Evolutionary conservation across 306 rosid genomes (phyloP).

Genomic region (Casuarina equisetifolia): DNA sequence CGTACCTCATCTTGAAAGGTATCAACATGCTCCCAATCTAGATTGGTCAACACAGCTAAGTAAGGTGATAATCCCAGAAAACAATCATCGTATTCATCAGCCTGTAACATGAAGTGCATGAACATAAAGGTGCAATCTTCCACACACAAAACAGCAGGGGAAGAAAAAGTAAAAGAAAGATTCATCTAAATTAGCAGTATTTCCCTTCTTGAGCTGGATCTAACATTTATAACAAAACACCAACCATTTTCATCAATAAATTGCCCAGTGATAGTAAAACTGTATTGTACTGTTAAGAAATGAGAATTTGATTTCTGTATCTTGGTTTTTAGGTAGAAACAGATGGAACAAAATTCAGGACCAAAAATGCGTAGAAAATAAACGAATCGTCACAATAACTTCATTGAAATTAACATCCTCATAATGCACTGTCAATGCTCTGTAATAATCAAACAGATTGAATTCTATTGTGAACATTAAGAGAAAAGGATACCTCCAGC

Average conservation of each 20-base stretch:
- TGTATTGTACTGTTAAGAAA: background rate
- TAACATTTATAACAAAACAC: background rate
- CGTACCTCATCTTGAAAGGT: constrained; percentile 25
- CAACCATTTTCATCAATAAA: background rate
- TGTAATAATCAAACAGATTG: background rate
- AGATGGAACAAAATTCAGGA: background rate
- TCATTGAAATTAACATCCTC: background rate
- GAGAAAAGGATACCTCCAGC: constrained; percentile 31
- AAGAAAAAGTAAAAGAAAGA: background rate
- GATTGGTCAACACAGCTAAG: constrained; percentile 25
- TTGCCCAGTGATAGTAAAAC: background rate
- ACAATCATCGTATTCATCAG: constrained; percentile 39
- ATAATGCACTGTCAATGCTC: background rate
- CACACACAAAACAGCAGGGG: background rate
- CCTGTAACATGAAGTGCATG: constrained; percentile 19
- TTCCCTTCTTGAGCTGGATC: background rate
- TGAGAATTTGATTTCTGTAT: background rate
- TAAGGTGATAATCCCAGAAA: constrained; percentile 30
- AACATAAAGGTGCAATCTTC: background rate
- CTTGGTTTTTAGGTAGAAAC: background rate
- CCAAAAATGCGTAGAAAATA: background rate
- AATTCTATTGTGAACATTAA: background rate
- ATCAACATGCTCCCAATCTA: constrained; percentile 42
- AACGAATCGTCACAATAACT: background rate
- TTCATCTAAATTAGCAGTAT: background rate